Evolutionary conservation across 2,329 filamentous ascomycete genomes (phyloP).

Genomic region (Cercospora zeina): DNA sequence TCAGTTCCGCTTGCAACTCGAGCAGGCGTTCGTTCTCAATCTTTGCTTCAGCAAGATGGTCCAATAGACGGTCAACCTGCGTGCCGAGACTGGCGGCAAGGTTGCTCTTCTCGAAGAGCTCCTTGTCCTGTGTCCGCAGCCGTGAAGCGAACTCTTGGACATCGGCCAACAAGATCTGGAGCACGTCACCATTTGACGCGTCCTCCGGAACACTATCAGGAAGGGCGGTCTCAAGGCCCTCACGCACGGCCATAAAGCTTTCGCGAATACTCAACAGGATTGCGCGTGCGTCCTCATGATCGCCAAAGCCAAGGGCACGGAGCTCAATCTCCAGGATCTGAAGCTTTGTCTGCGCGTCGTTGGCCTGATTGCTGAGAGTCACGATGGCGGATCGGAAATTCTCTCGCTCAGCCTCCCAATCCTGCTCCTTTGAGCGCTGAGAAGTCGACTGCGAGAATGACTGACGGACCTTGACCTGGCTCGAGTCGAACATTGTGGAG

Average conservation of each 20-base stretch:
- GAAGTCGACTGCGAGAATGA: slow-evolving; percentile 25
- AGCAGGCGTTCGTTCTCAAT: slow-evolving; percentile 44
- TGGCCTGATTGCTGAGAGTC: slow-evolving; percentile 42
- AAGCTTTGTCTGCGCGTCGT: slow-evolving; percentile 45
- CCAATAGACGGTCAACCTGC: slow-evolving; percentile 42
- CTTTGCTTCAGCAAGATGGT: slow-evolving; percentile 45
- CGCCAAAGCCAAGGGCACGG: slow-evolving; percentile 45
- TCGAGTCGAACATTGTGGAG: slow-evolving; percentile 14
- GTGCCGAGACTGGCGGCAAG: slow-evolving; percentile 40
- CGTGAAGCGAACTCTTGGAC: slow-evolving; percentile 41
- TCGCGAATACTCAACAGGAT: slow-evolving; percentile 47
- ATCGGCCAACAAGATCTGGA: slow-evolving; percentile 43
- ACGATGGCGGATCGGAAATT: slow-evolving; percentile 46
- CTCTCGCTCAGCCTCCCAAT: slow-evolving; percentile 31
- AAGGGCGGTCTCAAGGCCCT: slow-evolving; percentile 45
- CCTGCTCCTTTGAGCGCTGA: slow-evolving; percentile 19
- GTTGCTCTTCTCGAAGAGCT: slow-evolving; percentile 39
- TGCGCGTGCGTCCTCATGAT: slow-evolving; percentile 38
- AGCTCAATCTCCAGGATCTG: slow-evolving; percentile 49
- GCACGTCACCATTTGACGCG: slow-evolving; percentile 44
- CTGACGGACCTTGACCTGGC: slow-evolving; percentile 16
- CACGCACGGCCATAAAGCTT: slow-evolving; percentile 46
- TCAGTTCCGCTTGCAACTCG: slow-evolving; percentile 41
- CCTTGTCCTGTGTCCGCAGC: slow-evolving; percentile 40
- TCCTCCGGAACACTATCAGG: slow-evolving; percentile 42